These are phyloP conservation scores for Ascochyta fabae DNA, from an alignment of 2,329 filamentous ascomycete species.

Conservation along the genomic window DNA sequence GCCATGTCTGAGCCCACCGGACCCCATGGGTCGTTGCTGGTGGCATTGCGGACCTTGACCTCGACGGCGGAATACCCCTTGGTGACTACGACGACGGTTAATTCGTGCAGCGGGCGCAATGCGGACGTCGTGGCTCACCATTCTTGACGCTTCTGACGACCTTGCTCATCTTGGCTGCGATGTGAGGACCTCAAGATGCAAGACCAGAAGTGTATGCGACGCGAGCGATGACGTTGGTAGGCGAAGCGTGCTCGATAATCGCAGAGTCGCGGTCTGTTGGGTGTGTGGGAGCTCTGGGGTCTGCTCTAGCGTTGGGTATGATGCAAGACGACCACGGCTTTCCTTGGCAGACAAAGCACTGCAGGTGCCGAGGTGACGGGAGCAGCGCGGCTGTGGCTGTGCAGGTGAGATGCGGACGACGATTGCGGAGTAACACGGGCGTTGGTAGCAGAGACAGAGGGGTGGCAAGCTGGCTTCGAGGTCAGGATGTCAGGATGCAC, in stretches of 20 bases:
- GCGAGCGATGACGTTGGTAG: conserved; percentile 10
- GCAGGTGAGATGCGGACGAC: conserved; percentile 7
- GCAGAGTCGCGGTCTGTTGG: conserved; percentile 10
- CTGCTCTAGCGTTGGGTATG: conserved; percentile 18
- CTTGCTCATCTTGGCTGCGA: conserved; percentile 76
- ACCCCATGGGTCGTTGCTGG: conserved; percentile 98
- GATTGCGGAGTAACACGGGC: conserved; percentile 7
- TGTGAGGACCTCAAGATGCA: conserved; percentile 2
- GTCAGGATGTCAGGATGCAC: conserved; percentile 16
- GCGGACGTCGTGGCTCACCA: conserved; percentile 12
- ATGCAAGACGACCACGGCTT: conserved; percentile 17
- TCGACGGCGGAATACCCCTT: conserved; percentile 97
- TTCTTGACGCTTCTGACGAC: conserved; percentile 92
- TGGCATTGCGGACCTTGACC: conserved; percentile 83
- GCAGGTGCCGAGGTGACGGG: conserved; percentile 11
- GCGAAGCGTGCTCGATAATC: conserved; percentile 6
- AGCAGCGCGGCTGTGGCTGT: conserved; percentile 15
- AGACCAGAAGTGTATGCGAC: conserved; percentile 15
- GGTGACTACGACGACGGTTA: conserved; percentile 66
- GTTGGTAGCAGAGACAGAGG: conserved; percentile 17
- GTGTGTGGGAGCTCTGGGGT: conserved; percentile 17
- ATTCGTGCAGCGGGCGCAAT: conserved; percentile 1
- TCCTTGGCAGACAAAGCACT: conserved; percentile 17
- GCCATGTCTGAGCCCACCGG: conserved; percentile 98
- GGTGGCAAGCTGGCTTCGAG: conserved; percentile 14